Percentiles rank a stretch among this genome's conserved stretches.
These are phyloP conservation scores for Saccharomyces hybrid DNA, from an alignment of 1,139 yeast genomes.

Conservation along the genomic window DNA sequence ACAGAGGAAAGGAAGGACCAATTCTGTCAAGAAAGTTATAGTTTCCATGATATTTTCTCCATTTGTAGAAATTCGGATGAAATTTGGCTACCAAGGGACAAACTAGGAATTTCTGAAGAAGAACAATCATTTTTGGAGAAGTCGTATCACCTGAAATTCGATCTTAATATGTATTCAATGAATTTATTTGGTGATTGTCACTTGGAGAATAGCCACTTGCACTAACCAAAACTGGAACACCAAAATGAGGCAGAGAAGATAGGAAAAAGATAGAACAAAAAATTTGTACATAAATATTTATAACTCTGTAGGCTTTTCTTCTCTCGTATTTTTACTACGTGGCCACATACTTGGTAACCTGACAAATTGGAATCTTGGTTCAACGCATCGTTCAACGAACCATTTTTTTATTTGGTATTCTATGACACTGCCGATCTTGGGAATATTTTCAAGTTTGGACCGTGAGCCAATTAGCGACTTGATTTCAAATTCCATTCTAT, in stretches of 20 bases:
- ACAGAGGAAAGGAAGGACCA: constrained; percentile 1
- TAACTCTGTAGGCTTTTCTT: constrained; percentile 24
- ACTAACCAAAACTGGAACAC: background rate
- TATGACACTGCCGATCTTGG: constrained; percentile 77
- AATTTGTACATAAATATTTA: background rate
- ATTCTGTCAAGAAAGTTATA: background rate
- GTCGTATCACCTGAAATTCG: constrained; percentile 24
- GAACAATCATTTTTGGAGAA: constrained; percentile 24
- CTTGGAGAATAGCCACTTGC: background rate
- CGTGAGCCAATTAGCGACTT: constrained; percentile 86
- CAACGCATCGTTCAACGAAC: constrained; percentile 89
- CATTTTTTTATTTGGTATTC: constrained; percentile 78
- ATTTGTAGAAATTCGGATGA: constrained; percentile 3
- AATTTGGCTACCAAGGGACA: constrained; percentile 37
- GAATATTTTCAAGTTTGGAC: constrained; percentile 86
- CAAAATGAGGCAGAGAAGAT: background rate
- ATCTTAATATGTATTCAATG: constrained; percentile 19
- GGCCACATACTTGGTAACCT: constrained; percentile 89
- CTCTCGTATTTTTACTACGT: constrained; percentile 61
- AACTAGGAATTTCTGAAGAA: constrained; percentile 24
- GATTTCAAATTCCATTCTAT: constrained; percentile 75
- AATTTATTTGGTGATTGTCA: background rate
- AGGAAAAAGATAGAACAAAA: background rate
- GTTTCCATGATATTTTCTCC: background rate
- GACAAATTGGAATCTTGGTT: constrained; percentile 83